These are phyloP conservation scores for Pyropia haitanensis DNA, from an alignment of 23 red algal genomes.

Conservation along the genomic window DNA sequence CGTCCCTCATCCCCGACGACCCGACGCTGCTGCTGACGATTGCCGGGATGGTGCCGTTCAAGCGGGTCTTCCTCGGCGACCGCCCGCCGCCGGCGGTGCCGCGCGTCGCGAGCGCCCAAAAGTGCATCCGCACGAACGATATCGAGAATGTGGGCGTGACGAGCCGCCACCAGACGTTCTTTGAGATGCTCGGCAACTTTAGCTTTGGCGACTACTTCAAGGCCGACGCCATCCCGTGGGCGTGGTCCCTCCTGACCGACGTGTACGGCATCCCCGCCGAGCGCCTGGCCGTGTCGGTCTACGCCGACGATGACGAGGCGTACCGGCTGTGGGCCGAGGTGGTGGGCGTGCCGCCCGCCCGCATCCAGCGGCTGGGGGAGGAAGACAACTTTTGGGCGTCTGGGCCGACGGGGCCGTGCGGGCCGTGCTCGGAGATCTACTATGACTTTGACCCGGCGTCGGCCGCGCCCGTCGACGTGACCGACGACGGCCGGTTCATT, in stretches of 20 bases:
- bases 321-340: constrained; percentile 74
- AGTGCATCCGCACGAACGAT: constrained; percentile 91
- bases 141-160: constrained; percentile 92
- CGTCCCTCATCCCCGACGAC: constrained; percentile 83
- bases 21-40: constrained; percentile 94
- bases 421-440: constrained; percentile 95
- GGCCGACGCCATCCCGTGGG: constrained; percentile 63
- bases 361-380: constrained; percentile 60
- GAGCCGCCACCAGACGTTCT: constrained; percentile 93
- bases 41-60: constrained; percentile 98
- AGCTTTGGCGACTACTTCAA: constrained; percentile 99
- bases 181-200: constrained; percentile 99
- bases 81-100: constrained; percentile 23
- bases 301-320: constrained; percentile 76
- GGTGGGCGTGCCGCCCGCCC: constrained; percentile 47
- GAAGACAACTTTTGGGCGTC: constrained; percentile 93
- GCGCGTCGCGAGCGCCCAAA: constrained; percentile 62
- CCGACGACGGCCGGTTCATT: constrained; percentile 80
- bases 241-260: constrained; percentile 71
- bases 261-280: constrained; percentile 81
- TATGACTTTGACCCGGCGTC: constrained; percentile 71
- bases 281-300: constrained; percentile 74
- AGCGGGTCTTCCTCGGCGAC: constrained; percentile 74
- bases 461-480: constrained; percentile 22
- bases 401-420: constrained; percentile 92